Base-by-base conservation (phyloP, 1,284 basidiomycete species). In the Rugosomyces carneus region DNA sequence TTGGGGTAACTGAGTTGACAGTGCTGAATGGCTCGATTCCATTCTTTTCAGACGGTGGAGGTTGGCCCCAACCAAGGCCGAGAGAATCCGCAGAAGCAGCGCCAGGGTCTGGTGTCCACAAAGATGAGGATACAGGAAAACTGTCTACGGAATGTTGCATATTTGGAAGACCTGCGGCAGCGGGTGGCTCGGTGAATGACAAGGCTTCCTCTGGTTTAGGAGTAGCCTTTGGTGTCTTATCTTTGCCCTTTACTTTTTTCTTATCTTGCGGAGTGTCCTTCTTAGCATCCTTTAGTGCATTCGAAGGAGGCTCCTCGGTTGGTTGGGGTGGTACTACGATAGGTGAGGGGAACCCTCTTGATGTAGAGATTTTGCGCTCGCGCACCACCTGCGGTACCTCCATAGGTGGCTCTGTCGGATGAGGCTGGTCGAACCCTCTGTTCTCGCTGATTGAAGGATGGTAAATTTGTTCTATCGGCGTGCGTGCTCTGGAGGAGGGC, bases 401-500 rank as follows among this genome's bases (percentile, higher is more conserved):
- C 11, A 38, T 35, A 9, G 53, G 44, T 21, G 45, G 34, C 29
- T 44, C 42, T n/a, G 37, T 35, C 0, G 42, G 32, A 16, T 26
- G 34, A 11, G 44, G 39, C 26, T 42, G 37, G 21, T 50, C 43
- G 27, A 44, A 55, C 49, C 9, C 45, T 45, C 60, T 55, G n/a
- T 52, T 55, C 44, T 58, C 60, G 39, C 40, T 45, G 21, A 51
- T 47, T 34, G 58, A 51, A 13, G 60, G 50, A 19, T 59, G 56
- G 44, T 56, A 59, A 45, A 56, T 47, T 21, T 49, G 52, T 43
- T 66, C 62, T 19, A 59, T 49, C 8, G 67, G 64, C 13, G 64
- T 63, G n/a, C 60, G 59, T 19, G 68, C 57, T 29, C 61, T 53
- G 20, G 63, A 62, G 11, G 53, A 52, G 15, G 62, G 56, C 40